These are phyloP conservation scores for Lanzia echinophila DNA, from an alignment of 2,329 filamentous ascomycete species.

Conservation along the genomic window DNA sequence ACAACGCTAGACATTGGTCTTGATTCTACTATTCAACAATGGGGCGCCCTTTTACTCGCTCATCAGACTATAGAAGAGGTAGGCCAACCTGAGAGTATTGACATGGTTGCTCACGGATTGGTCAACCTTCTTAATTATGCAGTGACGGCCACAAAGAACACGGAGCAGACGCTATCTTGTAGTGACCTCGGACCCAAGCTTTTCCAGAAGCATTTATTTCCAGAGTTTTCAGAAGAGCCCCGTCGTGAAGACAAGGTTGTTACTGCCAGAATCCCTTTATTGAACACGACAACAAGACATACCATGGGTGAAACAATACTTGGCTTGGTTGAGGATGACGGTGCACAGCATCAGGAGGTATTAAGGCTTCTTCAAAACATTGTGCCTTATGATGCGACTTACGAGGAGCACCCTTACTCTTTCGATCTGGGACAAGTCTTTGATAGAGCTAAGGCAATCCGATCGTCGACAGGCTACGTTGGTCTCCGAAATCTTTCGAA, in stretches of 20 bases:
- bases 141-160: constrained; percentile 24
- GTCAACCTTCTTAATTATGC: constrained; percentile 33
- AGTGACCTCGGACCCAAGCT: constrained; percentile 43
- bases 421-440: constrained; percentile 57
- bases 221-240: constrained; percentile 36
- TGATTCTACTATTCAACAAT: constrained; percentile 24
- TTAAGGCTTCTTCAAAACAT: constrained; percentile 45
- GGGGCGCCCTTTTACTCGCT: constrained; percentile 32
- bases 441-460: constrained; percentile 61
- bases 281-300: constrained; percentile 49
- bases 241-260: constrained; percentile 24
- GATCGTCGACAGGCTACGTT: constrained; percentile 73
- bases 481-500: constrained; percentile 89
- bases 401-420: constrained; percentile 41
- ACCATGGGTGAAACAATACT: constrained; percentile 56
- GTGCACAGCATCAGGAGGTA: constrained; percentile 42
- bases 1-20: constrained; percentile 21
- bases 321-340: constrained; percentile 46
- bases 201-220: constrained; percentile 62
- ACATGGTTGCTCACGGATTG: constrained; percentile 32
- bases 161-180: constrained; percentile 21
- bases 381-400: constrained; percentile 41
- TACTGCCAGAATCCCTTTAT: constrained; percentile 38
- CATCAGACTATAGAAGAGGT: constrained; percentile 38
- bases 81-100: constrained; percentile 27